A percentile compares a stretch with the other conserved stretches of the same genome.
phyloP scores from a whole-genome alignment of 176 grass and related monocot species.

The Puccinellia tenuiflora region DNA sequence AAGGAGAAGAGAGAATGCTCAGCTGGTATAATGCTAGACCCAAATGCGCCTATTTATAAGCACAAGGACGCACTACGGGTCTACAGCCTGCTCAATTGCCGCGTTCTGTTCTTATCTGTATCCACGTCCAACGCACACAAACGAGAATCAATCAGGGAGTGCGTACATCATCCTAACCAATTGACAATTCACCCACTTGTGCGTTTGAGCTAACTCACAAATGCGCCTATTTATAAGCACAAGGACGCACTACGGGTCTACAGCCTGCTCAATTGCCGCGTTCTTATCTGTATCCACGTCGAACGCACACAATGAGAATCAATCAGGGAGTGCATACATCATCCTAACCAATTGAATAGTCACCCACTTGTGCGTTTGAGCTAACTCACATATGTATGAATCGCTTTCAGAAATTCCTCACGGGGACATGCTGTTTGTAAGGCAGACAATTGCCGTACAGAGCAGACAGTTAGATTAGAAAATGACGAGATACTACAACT shows the following conservation, averaged over 20 bases:
- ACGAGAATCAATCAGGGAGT: not conserved
- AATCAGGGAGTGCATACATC: not conserved
- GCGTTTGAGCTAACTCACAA: slow-evolving; percentile 9
- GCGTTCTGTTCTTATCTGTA: no score
- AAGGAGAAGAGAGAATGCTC: not conserved
- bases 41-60: slow-evolving; percentile 1
- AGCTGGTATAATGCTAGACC: not conserved
- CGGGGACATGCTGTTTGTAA: not conserved
- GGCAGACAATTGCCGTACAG: not conserved
- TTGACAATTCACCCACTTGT: no score
- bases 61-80: no score
- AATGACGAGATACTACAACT: not conserved
- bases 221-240: slow-evolving; percentile 6
- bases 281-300: not conserved
- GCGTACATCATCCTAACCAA: no score
- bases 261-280: not conserved
- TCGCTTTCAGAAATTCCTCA: not conserved
- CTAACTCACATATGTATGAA: not conserved
- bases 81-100: not conserved
- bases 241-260: not conserved
- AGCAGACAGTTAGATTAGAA: not conserved
- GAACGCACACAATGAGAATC: not conserved
- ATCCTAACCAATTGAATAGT: slow-evolving; percentile 10
- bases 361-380: not conserved
- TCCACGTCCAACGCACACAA: no score